phyloP scores from a whole-genome alignment of 257 asterid genomes.

The Buddleja alternifolia region DNA sequence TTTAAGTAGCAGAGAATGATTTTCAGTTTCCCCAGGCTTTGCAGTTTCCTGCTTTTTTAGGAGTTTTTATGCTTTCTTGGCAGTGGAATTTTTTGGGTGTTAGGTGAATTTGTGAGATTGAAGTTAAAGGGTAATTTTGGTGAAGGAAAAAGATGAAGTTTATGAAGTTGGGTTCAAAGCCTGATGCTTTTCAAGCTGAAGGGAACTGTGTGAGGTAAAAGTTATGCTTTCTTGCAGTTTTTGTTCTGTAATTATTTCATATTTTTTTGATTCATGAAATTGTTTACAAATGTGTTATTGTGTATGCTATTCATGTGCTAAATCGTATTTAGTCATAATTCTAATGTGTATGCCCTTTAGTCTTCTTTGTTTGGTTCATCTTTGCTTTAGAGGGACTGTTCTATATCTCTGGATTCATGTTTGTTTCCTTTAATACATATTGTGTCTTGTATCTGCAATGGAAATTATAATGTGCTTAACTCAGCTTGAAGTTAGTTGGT shows the following conservation, averaged over 20 bases:
- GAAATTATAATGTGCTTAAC: neutral
- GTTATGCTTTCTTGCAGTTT: conserved; percentile 16
- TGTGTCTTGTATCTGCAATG: neutral
- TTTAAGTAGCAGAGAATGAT: conserved; percentile 37
- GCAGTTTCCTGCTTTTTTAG: conserved; percentile 36
- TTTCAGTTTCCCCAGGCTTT: conserved; percentile 32
- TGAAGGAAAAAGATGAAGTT: conserved; percentile 65
- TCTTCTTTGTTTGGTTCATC: neutral
- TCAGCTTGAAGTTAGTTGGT: conserved; percentile 2
- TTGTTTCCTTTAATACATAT: conserved; percentile 14
- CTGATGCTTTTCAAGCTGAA: conserved; percentile 80
- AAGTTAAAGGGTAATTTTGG: conserved; percentile 10
- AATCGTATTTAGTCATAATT: neutral
- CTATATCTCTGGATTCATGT: neutral
- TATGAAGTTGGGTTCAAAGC: conserved; percentile 96
- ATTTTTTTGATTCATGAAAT: neutral
- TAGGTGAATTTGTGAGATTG: conserved; percentile 13
- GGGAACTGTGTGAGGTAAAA: conserved; percentile 72
- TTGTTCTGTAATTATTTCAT: neutral
- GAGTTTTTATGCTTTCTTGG: conserved; percentile 31
- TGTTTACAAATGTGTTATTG: neutral
- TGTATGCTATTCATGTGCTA: neutral
- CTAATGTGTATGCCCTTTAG: neutral
- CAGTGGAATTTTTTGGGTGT: conserved; percentile 18
- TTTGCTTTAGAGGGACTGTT: conserved; percentile 2